Percentiles rank a stretch among this genome's conserved stretches.
Conservation (phyloP, 306 rosid species). For the Rosa multiflora region DNA sequence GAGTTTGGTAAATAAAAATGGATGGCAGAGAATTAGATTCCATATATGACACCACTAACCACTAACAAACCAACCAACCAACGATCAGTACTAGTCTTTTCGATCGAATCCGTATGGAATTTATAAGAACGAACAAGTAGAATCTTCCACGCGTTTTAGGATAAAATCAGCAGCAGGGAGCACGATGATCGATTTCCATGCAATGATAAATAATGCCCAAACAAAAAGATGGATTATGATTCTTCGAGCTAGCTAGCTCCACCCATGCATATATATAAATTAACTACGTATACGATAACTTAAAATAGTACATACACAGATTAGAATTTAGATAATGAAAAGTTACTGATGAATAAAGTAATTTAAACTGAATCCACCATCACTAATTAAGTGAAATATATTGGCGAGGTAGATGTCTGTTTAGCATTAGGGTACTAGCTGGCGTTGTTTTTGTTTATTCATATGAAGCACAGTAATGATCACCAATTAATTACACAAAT, state of each 20-base stretch:
- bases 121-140: neutral
- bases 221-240: conserved; percentile 1
- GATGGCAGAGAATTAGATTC: conserved; percentile 34
- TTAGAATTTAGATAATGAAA: neutral
- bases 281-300: neutral
- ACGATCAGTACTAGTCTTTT: neutral
- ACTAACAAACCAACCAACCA: conserved; percentile 3
- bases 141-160: conserved; percentile 11
- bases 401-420: neutral
- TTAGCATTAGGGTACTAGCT: neutral
- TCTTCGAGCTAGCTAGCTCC: neutral
- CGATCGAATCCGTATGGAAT: neutral
- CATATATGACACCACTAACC: conserved; percentile 15
- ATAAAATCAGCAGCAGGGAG: neutral
- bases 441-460: neutral
- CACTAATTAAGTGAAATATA: neutral
- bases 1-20: neutral
- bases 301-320: neutral
- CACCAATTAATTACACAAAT: neutral
- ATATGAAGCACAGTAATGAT: neutral
- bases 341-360: neutral
- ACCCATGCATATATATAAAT: neutral
- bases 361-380: neutral
- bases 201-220: neutral
- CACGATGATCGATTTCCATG: neutral